Percentiles rank a stretch among this genome's conserved stretches.
Conservation (phyloP, 495 filamentous ascomycete genomes). For the Penicillium longicatenatum region DNA sequence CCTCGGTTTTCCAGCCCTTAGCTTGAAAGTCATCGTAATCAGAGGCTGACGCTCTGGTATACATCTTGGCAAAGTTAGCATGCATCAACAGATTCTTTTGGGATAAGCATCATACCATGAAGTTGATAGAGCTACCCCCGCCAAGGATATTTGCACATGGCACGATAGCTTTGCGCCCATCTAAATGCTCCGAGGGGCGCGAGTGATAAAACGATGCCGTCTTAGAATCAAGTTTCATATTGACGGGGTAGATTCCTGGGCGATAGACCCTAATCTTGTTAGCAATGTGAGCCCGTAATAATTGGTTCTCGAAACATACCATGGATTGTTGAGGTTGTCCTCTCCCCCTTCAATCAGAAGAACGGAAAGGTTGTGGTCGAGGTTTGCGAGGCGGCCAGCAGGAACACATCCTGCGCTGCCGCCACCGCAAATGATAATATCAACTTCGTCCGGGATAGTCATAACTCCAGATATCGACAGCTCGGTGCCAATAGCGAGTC, state of each 20-base stretch:
- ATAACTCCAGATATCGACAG: conserved; percentile 15
- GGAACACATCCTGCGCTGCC: conserved; percentile 74
- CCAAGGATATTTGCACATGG: conserved; percentile 79
- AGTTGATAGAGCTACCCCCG: conserved; percentile 80
- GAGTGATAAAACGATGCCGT: conserved; percentile 86
- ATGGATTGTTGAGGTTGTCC: conserved; percentile 81
- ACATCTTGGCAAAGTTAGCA: conserved; percentile 58
- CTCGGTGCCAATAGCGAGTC: background rate
- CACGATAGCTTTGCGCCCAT: conserved; percentile 72
- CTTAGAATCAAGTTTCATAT: conserved; percentile 84
- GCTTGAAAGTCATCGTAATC: conserved; percentile 86
- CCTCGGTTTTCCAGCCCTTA: conserved; percentile 78
- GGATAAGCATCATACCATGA: conserved; percentile 57
- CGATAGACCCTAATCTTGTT: conserved; percentile 59
- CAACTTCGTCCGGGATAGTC: conserved; percentile 65
- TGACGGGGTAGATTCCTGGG: conserved; percentile 75
- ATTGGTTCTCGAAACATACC: conserved; percentile 35
- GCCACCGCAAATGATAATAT: conserved; percentile 83
- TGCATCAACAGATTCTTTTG: background rate
- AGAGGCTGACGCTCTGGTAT: conserved; percentile 76
- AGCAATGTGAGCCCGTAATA: background rate
- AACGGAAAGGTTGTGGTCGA: conserved; percentile 79
- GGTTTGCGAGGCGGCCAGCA: conserved; percentile 75
- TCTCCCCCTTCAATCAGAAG: conserved; percentile 79
- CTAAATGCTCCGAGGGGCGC: conserved; percentile 70